Conservation (phyloP, 108 stramenopile genomes). For the Fragilaria crotonensis region DNA sequence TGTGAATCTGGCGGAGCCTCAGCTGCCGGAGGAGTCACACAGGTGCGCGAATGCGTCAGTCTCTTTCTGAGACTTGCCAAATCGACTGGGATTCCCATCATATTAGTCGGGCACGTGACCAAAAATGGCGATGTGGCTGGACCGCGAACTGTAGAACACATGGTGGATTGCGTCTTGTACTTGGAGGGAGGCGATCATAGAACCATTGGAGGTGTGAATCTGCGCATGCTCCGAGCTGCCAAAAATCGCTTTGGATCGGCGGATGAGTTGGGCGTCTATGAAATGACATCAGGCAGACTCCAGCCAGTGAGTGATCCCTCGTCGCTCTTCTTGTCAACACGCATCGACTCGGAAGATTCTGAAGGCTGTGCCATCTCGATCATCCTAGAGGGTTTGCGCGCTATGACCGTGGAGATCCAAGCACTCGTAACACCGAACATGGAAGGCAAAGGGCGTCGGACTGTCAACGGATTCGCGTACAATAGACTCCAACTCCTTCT, state of each 20-base stretch:
- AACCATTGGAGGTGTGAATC: conserved; percentile 19
- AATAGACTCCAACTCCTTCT: conserved; percentile 76
- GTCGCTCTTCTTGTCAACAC: conserved; percentile 57
- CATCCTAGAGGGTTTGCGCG: conserved; percentile 81
- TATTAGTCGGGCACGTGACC: conserved; percentile 93
- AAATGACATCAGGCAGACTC: conserved; percentile 69
- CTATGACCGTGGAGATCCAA: conserved; percentile 73
- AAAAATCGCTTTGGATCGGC: conserved; percentile 91
- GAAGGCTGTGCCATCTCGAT: conserved; percentile 87
- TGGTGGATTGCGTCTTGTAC: conserved; percentile 93
- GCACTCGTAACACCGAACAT: conserved; percentile 32
- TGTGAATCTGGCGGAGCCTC: conserved; percentile 54
- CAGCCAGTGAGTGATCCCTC: conserved; percentile 79
- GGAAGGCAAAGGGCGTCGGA: conserved; percentile 35
- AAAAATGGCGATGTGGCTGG: conserved; percentile 92
- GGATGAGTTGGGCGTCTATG: conserved; percentile 86
- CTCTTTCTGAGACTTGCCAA: conserved; percentile 86
- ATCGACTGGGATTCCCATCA: conserved; percentile 76
- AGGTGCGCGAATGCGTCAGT: conserved; percentile 82
- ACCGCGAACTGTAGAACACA: conserved; percentile 92
- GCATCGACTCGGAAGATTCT: conserved; percentile 43
- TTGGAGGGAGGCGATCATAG: conserved; percentile 49
- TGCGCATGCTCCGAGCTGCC: conserved; percentile 67
- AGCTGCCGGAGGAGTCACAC: conserved; percentile 76
- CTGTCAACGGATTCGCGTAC: conserved; percentile 68